These are phyloP conservation scores for Schizophyllum commune DNA, from an alignment of 1,284 basidiomycete species.

Conservation along the genomic window DNA sequence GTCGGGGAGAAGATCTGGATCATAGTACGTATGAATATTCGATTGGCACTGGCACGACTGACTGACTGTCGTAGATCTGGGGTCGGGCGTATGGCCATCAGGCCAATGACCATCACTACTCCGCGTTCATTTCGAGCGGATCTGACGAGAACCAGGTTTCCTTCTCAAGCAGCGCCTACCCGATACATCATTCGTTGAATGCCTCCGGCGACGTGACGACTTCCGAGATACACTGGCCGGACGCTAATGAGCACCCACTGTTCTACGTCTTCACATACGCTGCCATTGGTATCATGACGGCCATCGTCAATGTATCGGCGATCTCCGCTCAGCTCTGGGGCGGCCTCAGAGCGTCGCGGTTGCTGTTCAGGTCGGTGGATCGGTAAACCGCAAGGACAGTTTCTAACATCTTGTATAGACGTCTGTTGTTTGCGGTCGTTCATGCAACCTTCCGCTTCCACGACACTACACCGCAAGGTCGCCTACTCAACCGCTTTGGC, in stretches of 20 bases:
- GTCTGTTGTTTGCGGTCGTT: conserved; percentile 10
- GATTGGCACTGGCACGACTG: neutral
- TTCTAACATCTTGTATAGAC: conserved; percentile 1
- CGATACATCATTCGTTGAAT: conserved; percentile 14
- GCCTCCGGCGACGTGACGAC: conserved; percentile 13
- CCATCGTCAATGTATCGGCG: conserved; percentile 4
- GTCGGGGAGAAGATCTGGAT: conserved; percentile 69
- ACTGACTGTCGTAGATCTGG: conserved; percentile 37
- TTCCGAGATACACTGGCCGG: conserved; percentile 24
- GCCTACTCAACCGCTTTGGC: conserved; percentile 11
- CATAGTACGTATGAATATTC: conserved; percentile 46
- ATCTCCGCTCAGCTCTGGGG: conserved; percentile 8
- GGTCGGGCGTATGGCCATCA: conserved; percentile 45
- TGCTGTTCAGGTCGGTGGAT: conserved; percentile 10
- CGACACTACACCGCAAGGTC: conserved; percentile 30
- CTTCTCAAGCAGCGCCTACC: conserved; percentile 20
- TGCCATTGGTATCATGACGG: conserved; percentile 4
- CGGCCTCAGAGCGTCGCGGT: conserved; percentile 11
- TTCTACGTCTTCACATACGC: conserved; percentile 13
- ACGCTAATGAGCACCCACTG: conserved; percentile 22
- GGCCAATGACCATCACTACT: conserved; percentile 19
- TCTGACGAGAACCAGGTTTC: conserved; percentile 31
- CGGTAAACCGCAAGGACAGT: neutral
- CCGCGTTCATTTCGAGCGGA: conserved; percentile 20
- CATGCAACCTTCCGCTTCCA: conserved; percentile 22